phyloP scores from a whole-genome alignment of 345 rosid species.

The Garcia nutans region DNA sequence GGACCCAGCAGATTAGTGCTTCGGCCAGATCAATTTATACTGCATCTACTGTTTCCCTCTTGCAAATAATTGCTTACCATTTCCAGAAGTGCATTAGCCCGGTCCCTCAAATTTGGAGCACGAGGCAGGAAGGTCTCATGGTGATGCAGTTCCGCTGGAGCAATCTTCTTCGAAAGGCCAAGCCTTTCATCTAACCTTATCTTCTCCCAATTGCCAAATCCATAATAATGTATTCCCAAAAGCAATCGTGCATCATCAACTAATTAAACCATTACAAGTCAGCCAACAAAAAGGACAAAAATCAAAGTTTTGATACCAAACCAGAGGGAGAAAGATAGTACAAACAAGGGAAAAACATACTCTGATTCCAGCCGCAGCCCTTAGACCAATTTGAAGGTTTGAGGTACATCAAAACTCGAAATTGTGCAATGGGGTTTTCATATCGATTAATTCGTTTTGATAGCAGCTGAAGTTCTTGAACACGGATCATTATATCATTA shows the following conservation, averaged over 20 bases:
- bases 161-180: slow-evolving; percentile 92
- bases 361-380: slow-evolving; percentile 99
- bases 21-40: background rate
- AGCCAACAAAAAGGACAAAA: background rate
- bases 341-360: slow-evolving; percentile 40
- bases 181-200: slow-evolving; percentile 90
- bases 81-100: slow-evolving; percentile 96
- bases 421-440: slow-evolving; percentile 80
- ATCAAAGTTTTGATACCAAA: background rate
- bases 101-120: slow-evolving; percentile 96
- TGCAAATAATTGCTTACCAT: slow-evolving; percentile 50
- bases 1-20: background rate
- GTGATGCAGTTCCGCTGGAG: slow-evolving; percentile 98
- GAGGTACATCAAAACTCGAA: slow-evolving; percentile 75
- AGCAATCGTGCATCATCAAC: slow-evolving; percentile 99
- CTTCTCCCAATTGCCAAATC: slow-evolving; percentile 98
- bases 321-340: background rate
- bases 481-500: slow-evolving; percentile 72
- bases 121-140: slow-evolving; percentile 99
- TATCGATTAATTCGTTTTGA: slow-evolving; percentile 79
- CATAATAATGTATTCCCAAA: slow-evolving; percentile 84
- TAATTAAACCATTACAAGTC: slow-evolving; percentile 29
- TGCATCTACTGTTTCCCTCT: background rate
- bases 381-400: slow-evolving; percentile 99
- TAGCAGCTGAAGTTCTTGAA: slow-evolving; percentile 82